phyloP scores from a whole-genome alignment of 768 basidiomycete species.

The Lentinus brumalis region DNA sequence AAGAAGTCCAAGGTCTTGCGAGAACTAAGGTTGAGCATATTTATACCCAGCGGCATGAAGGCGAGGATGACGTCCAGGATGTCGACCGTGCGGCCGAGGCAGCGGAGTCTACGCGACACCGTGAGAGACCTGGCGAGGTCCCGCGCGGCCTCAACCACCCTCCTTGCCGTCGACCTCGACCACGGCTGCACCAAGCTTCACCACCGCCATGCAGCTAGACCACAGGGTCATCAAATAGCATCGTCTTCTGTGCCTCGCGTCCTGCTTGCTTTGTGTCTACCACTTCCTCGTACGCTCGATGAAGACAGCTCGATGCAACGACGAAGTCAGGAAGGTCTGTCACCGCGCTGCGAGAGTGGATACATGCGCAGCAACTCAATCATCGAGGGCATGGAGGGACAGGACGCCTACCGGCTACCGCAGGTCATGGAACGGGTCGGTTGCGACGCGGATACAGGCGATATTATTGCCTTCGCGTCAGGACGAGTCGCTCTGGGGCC shows the following conservation, averaged over 20 bases:
- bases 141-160: not conserved
- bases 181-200: constrained; percentile 7
- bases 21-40: constrained; percentile 3
- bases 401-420: constrained; percentile 57
- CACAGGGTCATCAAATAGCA: not conserved
- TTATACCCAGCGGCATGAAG: constrained; percentile 7
- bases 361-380: not conserved
- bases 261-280: constrained; percentile 9
- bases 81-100: not conserved
- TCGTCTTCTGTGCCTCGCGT: not conserved
- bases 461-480: constrained; percentile 68
- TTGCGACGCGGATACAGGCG: constrained; percentile 72
- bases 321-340: constrained; percentile 30
- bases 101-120: not conserved
- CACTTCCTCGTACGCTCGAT: not conserved
- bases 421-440: constrained; percentile 65
- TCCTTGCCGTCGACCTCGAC: constrained; percentile 10
- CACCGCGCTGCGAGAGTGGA: not conserved
- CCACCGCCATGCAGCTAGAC: not conserved
- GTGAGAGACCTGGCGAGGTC: constrained; percentile 1
- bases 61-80: constrained; percentile 7
- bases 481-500: constrained; percentile 54
- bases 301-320: constrained; percentile 36
- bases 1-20: constrained; percentile 1
- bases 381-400: constrained; percentile 6